phyloP scores from a whole-genome alignment of 257 asterid species.

The Gardenia jasminoides region DNA sequence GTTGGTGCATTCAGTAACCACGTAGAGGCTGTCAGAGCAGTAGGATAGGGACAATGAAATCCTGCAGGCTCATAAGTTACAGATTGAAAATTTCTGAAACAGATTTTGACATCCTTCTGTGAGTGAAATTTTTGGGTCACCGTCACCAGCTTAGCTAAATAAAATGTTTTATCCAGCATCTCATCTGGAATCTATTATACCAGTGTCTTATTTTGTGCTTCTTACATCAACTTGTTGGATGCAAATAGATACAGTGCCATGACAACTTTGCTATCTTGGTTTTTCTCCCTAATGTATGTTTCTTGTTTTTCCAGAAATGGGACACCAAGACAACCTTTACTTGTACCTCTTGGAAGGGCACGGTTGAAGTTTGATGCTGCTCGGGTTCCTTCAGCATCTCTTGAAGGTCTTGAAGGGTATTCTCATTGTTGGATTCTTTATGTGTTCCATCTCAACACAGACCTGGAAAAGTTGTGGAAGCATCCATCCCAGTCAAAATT shows the following conservation, averaged over 20 bases:
- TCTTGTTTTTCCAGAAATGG: slow-evolving; percentile 57
- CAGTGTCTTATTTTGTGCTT: not conserved
- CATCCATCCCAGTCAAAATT: slow-evolving; percentile 75
- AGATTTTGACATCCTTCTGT: not conserved
- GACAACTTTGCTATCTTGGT: not conserved
- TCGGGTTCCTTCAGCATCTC: slow-evolving; percentile 82
- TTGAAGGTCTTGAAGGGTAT: slow-evolving; percentile 84
- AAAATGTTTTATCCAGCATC: not conserved
- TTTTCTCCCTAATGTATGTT: slow-evolving; percentile 3
- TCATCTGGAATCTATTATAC: not conserved
- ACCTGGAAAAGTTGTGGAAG: slow-evolving; percentile 91
- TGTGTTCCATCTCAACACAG: slow-evolving; percentile 91
- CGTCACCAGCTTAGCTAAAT: not conserved
- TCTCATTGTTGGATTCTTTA: slow-evolving; percentile 93
- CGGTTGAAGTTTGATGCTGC: slow-evolving; percentile 57
- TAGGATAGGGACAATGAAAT: too few species aligned
- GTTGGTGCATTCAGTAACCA: too few species aligned
- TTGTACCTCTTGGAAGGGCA: slow-evolving; percentile 93
- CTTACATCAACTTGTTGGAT: not conserved
- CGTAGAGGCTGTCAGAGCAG: too few species aligned
- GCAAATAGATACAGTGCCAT: not conserved
- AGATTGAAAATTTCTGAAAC: too few species aligned
- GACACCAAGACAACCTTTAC: slow-evolving; percentile 97
- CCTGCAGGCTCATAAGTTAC: not conserved
- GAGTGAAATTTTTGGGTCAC: not conserved